phyloP scores from a whole-genome alignment of 2,329 filamentous ascomycete genomes.

The Pseudocercospora vitis region DNA sequence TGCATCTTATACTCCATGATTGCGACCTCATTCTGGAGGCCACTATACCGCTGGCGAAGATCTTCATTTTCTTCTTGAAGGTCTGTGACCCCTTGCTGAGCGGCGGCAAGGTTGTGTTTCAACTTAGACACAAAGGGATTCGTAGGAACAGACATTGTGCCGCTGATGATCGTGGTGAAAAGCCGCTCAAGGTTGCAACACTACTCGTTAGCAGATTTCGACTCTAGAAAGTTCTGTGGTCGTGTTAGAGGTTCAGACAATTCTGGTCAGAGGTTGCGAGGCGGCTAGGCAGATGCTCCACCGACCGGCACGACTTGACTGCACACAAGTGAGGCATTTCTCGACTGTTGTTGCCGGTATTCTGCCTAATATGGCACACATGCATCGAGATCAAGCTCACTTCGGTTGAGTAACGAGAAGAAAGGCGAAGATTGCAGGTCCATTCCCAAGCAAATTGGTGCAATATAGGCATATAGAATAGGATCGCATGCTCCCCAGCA shows the following conservation, averaged over 20 bases:
- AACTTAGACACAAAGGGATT: not conserved
- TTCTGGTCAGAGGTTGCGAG: not conserved
- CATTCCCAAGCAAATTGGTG: not conserved
- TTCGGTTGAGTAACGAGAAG: not conserved
- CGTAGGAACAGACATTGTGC: not conserved
- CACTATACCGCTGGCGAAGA: not conserved
- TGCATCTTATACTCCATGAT: not conserved
- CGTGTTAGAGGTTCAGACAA: not conserved
- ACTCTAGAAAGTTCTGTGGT: not conserved
- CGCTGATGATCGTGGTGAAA: not conserved
- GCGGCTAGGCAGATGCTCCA: not conserved
- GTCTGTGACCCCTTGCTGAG: not conserved
- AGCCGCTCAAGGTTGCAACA: not conserved
- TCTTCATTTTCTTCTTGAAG: not conserved
- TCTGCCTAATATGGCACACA: not conserved
- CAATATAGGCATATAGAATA: constrained; percentile 9
- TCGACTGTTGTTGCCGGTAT: not conserved
- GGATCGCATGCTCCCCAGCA: not conserved
- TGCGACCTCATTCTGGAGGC: not conserved
- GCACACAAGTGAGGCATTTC: not conserved
- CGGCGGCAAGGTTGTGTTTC: not conserved
- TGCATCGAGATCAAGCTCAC: not conserved
- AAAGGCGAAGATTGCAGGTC: not conserved
- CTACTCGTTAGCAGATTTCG: not conserved
- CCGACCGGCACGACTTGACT: not conserved